Evolutionary conservation across 768 basidiomycete genomes (phyloP), one percentile per base, ranked within the genome.

Genomic region (Phlebiopsis flavidoalba): DNA sequence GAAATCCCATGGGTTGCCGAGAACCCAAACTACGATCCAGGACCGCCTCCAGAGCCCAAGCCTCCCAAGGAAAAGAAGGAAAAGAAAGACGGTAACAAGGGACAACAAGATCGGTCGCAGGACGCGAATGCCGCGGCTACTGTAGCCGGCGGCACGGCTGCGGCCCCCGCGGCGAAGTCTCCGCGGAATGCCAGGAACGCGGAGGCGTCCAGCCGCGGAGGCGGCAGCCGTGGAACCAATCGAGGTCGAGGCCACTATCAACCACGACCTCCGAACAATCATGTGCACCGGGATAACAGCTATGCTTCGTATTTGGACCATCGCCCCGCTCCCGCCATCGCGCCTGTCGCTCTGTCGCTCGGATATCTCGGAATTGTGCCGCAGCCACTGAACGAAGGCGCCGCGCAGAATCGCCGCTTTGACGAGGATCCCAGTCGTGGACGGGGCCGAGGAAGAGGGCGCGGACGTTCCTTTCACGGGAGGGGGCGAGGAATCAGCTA

Each of bases 11-110:
- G 89, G 89, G 66, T 69, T 26, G 74, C 85, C 3, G 69, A 73
- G 58, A 91, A 90, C 65, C 87, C 89, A 1, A 68, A 77, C 53
- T 91, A 91, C 69, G 87, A 91, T 71, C 85, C 88, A 37, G 89
- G 88, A 0, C 87, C 86, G 8, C 83, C 79, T 0, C 85, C 87
- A 0, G 81, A 81, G 22, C 82, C 81, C 21, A 77, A 68, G 48
- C 60, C 66, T 24, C 65, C 66, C 35, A 72, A 74, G 57, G 64
- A 66, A 46, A 59, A 58, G 46, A 56, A 66, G 47, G 53, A 53
- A 11, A 31, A 31, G 26, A 31, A 31, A 31, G 40, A 43, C 40
- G 35, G 40, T 21, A 7, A 55, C 21, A 36, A 57, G 53, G 48
- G 43, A 33, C 55, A 60, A 46, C 45, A 35, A 2, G 11, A 17